Conservation (phyloP, 2,329 filamentous ascomycete species). For the Ascosphaera aggregata region DNA sequence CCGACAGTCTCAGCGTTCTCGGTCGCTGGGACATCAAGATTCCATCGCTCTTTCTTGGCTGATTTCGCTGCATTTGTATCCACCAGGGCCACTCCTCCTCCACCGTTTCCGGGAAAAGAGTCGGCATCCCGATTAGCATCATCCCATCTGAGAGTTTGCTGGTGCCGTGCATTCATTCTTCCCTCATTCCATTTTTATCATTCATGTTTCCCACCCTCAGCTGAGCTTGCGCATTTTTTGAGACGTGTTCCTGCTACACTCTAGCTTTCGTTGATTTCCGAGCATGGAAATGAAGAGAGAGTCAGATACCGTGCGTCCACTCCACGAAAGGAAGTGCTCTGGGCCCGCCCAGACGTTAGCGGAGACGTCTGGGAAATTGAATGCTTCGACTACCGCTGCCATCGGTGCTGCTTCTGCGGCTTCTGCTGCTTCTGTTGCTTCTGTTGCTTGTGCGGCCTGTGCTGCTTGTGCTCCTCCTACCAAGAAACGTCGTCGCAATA, state of each 20-base stretch:
- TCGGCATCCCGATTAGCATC: neutral
- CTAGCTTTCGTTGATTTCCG: neutral
- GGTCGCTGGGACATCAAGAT: too few relatives aligned
- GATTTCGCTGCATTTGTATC: neutral
- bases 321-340: neutral
- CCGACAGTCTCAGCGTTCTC: too few relatives aligned
- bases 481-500: slow-evolving; percentile 21
- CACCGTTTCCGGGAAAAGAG: neutral
- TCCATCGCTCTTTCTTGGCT: neutral
- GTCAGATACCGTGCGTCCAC: neutral
- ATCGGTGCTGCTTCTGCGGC: slow-evolving; percentile 4
- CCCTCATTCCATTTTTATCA: too few relatives aligned
- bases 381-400: neutral
- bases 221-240: too few relatives aligned
- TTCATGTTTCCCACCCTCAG: too few relatives aligned
- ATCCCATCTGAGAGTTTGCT: neutral
- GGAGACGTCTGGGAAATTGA: neutral
- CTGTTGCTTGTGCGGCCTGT: slow-evolving; percentile 4
- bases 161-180: neutral
- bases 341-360: neutral
- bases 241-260: neutral
- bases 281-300: neutral
- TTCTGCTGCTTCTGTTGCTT: neutral
- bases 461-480: slow-evolving; percentile 4
- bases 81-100: neutral